These are phyloP conservation scores for Aegilops speltoides DNA, from an alignment of 176 grass and related monocot genomes.

Conservation along the genomic window DNA sequence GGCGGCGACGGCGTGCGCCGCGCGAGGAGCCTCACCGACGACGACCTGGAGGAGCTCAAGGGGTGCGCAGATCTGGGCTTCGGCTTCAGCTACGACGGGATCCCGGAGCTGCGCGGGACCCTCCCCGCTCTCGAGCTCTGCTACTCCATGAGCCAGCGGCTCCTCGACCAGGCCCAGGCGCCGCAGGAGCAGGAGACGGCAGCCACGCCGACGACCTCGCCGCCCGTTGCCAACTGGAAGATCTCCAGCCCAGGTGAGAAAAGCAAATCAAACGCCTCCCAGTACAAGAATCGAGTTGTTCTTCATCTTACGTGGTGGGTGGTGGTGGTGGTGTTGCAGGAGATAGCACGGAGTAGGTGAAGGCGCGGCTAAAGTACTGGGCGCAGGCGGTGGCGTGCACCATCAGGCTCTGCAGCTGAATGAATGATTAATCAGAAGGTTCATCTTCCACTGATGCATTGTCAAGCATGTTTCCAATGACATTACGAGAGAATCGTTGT, in stretches of 20 bases:
- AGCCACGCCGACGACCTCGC: too few relatives aligned
- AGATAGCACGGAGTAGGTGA: constrained; percentile 45
- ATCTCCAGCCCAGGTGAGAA: constrained; percentile 52
- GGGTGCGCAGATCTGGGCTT: constrained; percentile 56
- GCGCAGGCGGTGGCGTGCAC: constrained; percentile 49
- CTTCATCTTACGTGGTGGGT: background rate
- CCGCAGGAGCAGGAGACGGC: background rate
- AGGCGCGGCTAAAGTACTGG: constrained; percentile 50
- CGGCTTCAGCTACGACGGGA: constrained; percentile 50
- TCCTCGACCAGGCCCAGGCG: constrained; percentile 30
- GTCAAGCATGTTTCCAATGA: too few relatives aligned
- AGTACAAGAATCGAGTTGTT: background rate
- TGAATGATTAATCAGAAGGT: too few relatives aligned
- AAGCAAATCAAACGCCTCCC: too few relatives aligned
- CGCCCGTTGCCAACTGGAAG: constrained; percentile 43
- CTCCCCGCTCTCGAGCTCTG: constrained; percentile 51
- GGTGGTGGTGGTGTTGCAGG: constrained; percentile 10
- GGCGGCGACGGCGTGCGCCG: background rate
- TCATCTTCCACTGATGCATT: too few relatives aligned
- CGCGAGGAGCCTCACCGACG: constrained; percentile 46
- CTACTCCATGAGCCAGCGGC: constrained; percentile 35
- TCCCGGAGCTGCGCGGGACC: constrained; percentile 52
- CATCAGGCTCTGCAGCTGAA: constrained; percentile 39
- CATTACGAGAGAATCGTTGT: too few relatives aligned
- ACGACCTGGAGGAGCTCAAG: constrained; percentile 50